Percentiles rank a stretch among this genome's conserved stretches.
phyloP scores from a whole-genome alignment of 345 rosid species.

The Brassica incana region DNA sequence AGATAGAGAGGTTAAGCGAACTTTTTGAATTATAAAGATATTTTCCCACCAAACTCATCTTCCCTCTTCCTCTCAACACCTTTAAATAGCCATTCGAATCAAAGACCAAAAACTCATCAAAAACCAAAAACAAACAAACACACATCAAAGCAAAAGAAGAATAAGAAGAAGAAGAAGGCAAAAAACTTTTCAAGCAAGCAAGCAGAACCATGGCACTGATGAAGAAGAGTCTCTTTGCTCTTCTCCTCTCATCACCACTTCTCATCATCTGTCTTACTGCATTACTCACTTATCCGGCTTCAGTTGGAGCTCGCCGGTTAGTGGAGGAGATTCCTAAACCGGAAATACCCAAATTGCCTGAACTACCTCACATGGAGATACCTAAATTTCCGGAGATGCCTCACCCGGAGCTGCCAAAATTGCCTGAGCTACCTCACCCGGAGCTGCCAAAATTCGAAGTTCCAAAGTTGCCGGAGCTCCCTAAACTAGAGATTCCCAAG shows the following conservation, averaged over 20 bases:
- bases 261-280: conserved; percentile 26
- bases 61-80: conserved; percentile 7
- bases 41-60: conserved; percentile 40
- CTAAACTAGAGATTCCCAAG: conserved; percentile 22
- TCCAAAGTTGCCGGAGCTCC: background rate
- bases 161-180: conserved; percentile 12
- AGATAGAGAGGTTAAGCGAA: conserved; percentile 39
- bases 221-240: conserved; percentile 29
- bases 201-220: conserved; percentile 33
- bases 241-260: conserved; percentile 33
- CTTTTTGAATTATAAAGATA: background rate
- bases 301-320: conserved; percentile 33
- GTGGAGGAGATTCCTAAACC: conserved; percentile 39
- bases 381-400: conserved; percentile 31
- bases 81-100: conserved; percentile 26
- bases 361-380: conserved; percentile 35
- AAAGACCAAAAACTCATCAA: conserved; percentile 14
- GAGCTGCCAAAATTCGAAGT: background rate
- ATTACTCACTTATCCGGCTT: conserved; percentile 18
- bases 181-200: conserved; percentile 4
- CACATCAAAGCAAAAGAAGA: conserved; percentile 22
- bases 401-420: conserved; percentile 24
- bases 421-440: conserved; percentile 28
- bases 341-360: conserved; percentile 37
- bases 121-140: conserved; percentile 11